Percentiles rank a stretch among this genome's conserved stretches.
phyloP scores from a whole-genome alignment of 2,329 filamentous ascomycete genomes.

The Lachnellula cervina region DNA sequence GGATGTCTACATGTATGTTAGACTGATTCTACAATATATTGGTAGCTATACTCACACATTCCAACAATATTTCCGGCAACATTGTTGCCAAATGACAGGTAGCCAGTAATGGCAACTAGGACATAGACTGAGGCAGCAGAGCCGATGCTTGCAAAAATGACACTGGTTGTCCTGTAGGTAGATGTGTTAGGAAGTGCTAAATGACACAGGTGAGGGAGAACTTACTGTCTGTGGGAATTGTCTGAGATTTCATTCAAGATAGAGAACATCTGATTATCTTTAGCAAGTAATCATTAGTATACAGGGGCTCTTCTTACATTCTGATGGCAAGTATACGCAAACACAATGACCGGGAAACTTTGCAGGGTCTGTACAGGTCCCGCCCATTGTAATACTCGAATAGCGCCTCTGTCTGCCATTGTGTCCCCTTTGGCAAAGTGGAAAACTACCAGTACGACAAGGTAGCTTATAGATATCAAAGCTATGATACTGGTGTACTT shows the following conservation, averaged over 20 bases:
- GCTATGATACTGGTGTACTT: constrained; percentile 96
- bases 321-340: constrained; percentile 99
- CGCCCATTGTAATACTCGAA: constrained; percentile 73
- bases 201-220: neutral
- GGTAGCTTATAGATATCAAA: constrained; percentile 86
- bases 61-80: constrained; percentile 89
- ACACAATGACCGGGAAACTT: constrained; percentile 90
- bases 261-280: constrained; percentile 77
- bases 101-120: constrained; percentile 89
- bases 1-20: constrained; percentile 46
- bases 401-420: constrained; percentile 64
- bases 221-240: constrained; percentile 60
- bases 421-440: constrained; percentile 80
- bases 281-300: constrained; percentile 21
- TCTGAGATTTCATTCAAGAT: constrained; percentile 92
- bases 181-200: constrained; percentile 2
- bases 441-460: constrained; percentile 88
- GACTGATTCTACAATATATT: neutral
- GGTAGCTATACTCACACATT: constrained; percentile 62
- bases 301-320: constrained; percentile 57
- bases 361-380: constrained; percentile 75
- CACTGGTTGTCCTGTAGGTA: constrained; percentile 60
- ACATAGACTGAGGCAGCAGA: constrained; percentile 83
- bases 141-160: constrained; percentile 80
- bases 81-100: constrained; percentile 88